Percentiles rank a stretch among this genome's conserved stretches.
Conservation (phyloP, 73 alveolate genomes). For the Tetrahymena elliotti region DNA sequence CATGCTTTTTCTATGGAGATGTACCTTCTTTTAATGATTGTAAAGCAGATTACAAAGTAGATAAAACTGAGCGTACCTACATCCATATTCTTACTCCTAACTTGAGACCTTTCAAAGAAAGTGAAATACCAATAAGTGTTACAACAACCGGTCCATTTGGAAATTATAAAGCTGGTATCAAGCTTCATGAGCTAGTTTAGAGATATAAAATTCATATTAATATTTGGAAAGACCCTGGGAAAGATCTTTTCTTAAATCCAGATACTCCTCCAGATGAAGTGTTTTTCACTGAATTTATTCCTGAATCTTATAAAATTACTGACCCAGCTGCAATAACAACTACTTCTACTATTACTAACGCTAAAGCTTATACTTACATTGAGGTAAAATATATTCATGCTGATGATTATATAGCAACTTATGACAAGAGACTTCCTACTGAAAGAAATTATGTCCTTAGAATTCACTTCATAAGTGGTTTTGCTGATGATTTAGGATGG, state of each 20-base stretch:
- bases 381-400: background rate
- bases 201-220: background rate
- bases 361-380: background rate
- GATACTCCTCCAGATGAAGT: background rate
- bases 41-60: background rate
- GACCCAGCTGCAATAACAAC: background rate
- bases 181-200: background rate
- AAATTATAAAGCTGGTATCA: background rate
- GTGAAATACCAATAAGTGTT: background rate
- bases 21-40: background rate
- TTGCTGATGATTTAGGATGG: background rate
- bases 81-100: background rate
- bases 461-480: background rate
- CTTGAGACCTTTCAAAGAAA: background rate
- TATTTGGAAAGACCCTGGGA: background rate
- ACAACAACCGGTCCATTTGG: background rate
- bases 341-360: background rate
- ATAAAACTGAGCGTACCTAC: background rate
- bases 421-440: background rate
- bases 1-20: background rate
- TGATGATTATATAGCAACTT: background rate
- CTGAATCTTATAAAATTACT: background rate
- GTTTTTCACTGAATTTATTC: background rate
- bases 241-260: background rate
- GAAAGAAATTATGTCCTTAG: background rate